A percentile compares a stretch with the other conserved stretches of the same genome.
Conservation (phyloP, 441 rosid species). For the Capsella rubella region DNA sequence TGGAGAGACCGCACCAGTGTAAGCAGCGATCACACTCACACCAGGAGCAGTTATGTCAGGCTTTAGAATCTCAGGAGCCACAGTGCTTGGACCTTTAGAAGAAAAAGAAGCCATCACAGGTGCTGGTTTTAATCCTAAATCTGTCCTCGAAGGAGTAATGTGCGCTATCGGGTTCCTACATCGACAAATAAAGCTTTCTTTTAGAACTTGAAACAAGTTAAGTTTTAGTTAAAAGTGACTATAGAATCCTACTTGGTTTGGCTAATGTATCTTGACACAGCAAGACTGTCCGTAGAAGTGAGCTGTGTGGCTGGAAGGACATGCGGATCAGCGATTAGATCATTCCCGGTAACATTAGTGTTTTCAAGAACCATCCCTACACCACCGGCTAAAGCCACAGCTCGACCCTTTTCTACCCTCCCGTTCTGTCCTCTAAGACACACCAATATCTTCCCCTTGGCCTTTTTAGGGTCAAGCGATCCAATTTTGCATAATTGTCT, state of each 20-base stretch:
- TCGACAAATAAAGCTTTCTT: not conserved
- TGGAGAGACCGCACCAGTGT: constrained; percentile 57
- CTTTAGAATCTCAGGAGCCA: constrained; percentile 64
- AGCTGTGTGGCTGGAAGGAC: constrained; percentile 68
- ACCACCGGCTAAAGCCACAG: constrained; percentile 60
- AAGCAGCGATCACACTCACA: constrained; percentile 67
- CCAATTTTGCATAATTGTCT: constrained; percentile 51
- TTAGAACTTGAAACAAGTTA: not conserved
- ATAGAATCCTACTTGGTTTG: constrained; percentile 53
- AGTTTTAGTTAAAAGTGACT: not conserved
- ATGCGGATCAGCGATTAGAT: constrained; percentile 57
- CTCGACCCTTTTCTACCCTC: constrained; percentile 55
- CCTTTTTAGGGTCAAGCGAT: constrained; percentile 57
- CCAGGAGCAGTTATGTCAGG: constrained; percentile 80
- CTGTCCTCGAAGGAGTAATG: constrained; percentile 50
- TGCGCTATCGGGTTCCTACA: constrained; percentile 57
- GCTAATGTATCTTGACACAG: constrained; percentile 50
- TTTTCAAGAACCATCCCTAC: constrained; percentile 67
- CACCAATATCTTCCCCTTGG: constrained; percentile 61
- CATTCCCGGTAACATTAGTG: constrained; percentile 42
- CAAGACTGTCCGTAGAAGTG: constrained; percentile 49
- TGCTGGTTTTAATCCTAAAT: constrained; percentile 51
- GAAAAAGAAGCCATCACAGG: constrained; percentile 69
- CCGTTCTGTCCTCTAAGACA: constrained; percentile 57
- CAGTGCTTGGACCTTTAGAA: constrained; percentile 61